Evolutionary conservation across 108 stramenopile species (phyloP), one percentile per base, ranked within the genome.

Genomic region (Cyclotella baltica): DNA sequence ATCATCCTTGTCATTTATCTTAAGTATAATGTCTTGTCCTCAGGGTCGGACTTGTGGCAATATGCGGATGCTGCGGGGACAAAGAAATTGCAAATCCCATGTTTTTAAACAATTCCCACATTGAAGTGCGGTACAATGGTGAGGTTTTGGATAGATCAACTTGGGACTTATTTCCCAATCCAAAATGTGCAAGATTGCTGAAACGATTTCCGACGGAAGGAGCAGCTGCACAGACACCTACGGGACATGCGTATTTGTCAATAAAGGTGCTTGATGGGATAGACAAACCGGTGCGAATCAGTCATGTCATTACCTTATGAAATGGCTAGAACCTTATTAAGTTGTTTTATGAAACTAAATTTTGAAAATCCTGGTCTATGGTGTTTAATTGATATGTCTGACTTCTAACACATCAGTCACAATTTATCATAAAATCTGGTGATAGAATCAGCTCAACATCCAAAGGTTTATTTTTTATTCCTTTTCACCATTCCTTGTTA

Each of bases 261-360:
- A 38, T 76, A n/a, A 76, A 66, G 38, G 80, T 68, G 11, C 68
- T 74, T 34, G 64, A 67, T 25, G 66, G 63, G 37, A 15, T 76
- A 28, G 43, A 52, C 30, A 53, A 33, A 31, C 80, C 80, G 27
- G 74, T 83, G 33, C 50, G 64, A 52, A 76, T 83, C 50, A 76
- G 70, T 59, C 81, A 83, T 30, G 59, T 83, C 22, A 76, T 83
- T 15, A 72, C 81, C 10, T 62, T 83, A 50, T 83, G 68, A 70
- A 33, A 31, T 34, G 10, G 15, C 46, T 19, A n/a, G n/a, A 19
- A n/a, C n/a, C n/a, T n/a, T n/a, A n/a, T n/a, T n/a, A n/a, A n/a
- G n/a, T n/a, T n/a, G n/a, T n/a, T n/a, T n/a, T n/a, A n/a, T n/a
- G n/a, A n/a, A n/a, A n/a, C n/a, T n/a, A n/a, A n/a, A n/a, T n/a